A percentile compares a stretch with the other conserved stretches of the same genome.
Conservation (phyloP, 2,329 filamentous ascomycete genomes). For the Verticillium dahliae region DNA sequence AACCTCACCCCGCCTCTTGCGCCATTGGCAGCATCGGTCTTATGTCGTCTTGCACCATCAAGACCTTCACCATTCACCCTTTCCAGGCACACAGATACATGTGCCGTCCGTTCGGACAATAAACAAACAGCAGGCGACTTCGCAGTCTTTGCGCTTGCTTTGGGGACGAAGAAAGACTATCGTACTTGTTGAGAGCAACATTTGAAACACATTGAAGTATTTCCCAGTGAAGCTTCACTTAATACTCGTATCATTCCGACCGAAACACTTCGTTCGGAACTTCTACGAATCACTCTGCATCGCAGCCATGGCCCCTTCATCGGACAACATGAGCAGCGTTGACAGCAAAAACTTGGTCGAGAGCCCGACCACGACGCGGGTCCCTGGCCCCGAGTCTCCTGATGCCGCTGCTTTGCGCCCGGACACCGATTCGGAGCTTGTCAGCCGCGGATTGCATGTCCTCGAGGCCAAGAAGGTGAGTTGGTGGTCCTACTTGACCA, state of each 20-base stretch:
- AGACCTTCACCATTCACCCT: background rate
- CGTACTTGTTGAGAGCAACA: background rate
- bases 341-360: background rate
- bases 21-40: background rate
- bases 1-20: background rate
- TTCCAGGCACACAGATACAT: conserved; percentile 2
- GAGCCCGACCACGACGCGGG: background rate
- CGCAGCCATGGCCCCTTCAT: background rate
- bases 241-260: background rate
- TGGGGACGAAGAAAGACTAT: conserved; percentile 4
- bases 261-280: background rate
- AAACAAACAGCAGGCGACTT: conserved; percentile 5
- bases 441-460: conserved; percentile 44
- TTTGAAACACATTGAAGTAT: background rate
- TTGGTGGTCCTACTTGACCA: conserved; percentile 73
- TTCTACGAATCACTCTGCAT: background rate
- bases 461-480: conserved; percentile 46
- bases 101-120: conserved; percentile 1
- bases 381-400: background rate
- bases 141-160: conserved; percentile 6
- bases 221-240: background rate
- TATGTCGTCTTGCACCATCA: background rate
- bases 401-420: background rate
- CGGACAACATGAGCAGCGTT: background rate
- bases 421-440: conserved; percentile 25